phyloP scores from a whole-genome alignment of 495 filamentous ascomycete genomes.

The Hypoxylon subgilvum region DNA sequence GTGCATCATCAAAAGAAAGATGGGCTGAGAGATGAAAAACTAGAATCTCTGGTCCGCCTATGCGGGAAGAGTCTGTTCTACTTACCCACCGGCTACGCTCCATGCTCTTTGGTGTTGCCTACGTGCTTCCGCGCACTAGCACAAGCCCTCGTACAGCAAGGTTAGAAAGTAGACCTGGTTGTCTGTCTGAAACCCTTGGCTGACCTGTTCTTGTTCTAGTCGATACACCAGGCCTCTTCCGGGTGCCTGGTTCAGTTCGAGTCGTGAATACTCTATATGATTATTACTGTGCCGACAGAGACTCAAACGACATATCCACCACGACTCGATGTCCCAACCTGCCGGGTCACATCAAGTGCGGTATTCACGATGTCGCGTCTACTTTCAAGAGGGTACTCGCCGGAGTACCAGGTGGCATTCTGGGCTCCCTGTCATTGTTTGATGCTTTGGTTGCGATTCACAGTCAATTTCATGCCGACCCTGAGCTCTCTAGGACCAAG shows the following conservation, averaged over 20 bases:
- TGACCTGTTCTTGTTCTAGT: conserved; percentile 43
- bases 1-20: conserved; percentile 56
- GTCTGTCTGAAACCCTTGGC: not conserved
- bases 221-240: conserved; percentile 65
- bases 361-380: conserved; percentile 73
- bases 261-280: conserved; percentile 64
- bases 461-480: conserved; percentile 56
- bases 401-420: conserved; percentile 74
- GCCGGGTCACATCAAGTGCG: conserved; percentile 59
- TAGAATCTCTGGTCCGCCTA: conserved; percentile 71
- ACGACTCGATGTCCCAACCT: conserved; percentile 62
- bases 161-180: conserved; percentile 51
- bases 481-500: conserved; percentile 56
- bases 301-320: conserved; percentile 53
- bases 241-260: conserved; percentile 64
- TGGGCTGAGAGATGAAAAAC: conserved; percentile 63
- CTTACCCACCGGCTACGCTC: conserved; percentile 69
- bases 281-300: conserved; percentile 63
- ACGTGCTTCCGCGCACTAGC: conserved; percentile 77
- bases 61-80: conserved; percentile 73
- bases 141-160: conserved; percentile 68
- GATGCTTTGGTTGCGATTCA: conserved; percentile 69
- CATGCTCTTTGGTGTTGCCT: conserved; percentile 68
- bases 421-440: conserved; percentile 72
- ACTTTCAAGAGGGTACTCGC: conserved; percentile 73